Conservation (phyloP, 2,329 filamentous ascomycete species). For the Clarireedia hainanense region DNA sequence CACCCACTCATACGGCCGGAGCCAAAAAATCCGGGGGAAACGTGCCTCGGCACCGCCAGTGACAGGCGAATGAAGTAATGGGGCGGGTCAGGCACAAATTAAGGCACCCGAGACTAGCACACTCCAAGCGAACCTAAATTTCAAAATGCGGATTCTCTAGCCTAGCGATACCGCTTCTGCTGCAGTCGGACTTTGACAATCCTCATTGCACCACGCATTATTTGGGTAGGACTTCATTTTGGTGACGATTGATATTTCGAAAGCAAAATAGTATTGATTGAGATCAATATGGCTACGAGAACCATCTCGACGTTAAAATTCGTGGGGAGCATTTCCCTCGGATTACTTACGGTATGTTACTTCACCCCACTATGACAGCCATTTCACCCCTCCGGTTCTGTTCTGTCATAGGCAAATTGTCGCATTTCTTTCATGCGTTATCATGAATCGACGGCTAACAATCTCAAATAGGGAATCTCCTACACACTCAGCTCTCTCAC, state of each 20-base stretch:
- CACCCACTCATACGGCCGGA: no score
- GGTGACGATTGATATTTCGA: background rate
- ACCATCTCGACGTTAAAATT: conserved; percentile 80
- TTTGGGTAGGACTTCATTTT: background rate
- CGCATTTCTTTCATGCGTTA: background rate
- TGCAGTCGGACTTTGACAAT: background rate
- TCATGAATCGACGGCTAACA: background rate
- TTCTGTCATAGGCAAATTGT: background rate
- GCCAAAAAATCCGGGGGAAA: background rate
- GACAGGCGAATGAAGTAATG: background rate
- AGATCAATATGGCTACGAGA: conserved; percentile 49
- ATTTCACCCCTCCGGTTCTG: background rate
- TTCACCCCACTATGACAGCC: conserved; percentile 12
- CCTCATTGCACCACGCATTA: background rate
- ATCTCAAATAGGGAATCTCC: conserved; percentile 63
- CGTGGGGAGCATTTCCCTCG: conserved; percentile 82
- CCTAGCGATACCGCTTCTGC: background rate
- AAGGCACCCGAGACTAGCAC: background rate
- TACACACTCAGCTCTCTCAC: conserved; percentile 74
- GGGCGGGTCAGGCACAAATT: background rate
- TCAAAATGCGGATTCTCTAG: background rate
- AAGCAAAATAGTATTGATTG: background rate
- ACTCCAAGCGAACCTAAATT: background rate
- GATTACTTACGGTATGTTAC: conserved; percentile 68
- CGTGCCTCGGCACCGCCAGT: background rate